Evolutionary conservation across 345 rosid genomes (phyloP), one percentile per base, ranked within the genome.

Genomic region (Salix arbutifolia): DNA sequence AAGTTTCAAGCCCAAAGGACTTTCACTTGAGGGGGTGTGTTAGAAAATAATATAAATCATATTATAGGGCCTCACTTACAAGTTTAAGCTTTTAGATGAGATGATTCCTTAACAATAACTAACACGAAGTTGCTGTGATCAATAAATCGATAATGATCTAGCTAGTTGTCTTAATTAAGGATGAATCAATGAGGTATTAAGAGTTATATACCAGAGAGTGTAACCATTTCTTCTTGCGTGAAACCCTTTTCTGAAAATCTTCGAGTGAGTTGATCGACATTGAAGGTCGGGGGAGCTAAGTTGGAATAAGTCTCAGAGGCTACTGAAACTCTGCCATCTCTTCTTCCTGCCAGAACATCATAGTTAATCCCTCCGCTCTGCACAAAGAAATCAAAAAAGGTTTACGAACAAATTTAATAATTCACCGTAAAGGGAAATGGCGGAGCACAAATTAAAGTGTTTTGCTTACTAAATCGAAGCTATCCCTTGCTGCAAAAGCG

Each of bases 401-500:
- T 60, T 8, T 13, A 56, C 6, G 11, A 1, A n/a, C 14, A 7
- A 23, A 11, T n/a, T 6, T 5, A 17, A 21, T 5, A 17, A n/a
- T 58, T 53, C 8, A 25, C 61, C 26, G 9, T n/a, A 53, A 58
- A 3, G 23, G 64, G 3, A 42, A 42, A 42, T 42, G 46, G 46
- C 46, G 0, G 44, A 40, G 44, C 3, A 0, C 23, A 58, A 33
- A 35, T 17, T 38, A 38, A 73, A 46, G 46, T 11, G 8, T 73
- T 1, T 7, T n/a, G 21, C 79, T 81, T 68, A 90, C 93, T 0
- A 84, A 69, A 78, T 84, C 88, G 5, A 80, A 35, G 19, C 87
- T 83, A 58, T 88, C 90, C 44, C 89, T 84, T 8, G 91, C 91
- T 1, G 90, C 93, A 80, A 79, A 85, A 2, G 93, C 91, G 1